Evolutionary conservation across 306 rosid species (phyloP).

Genomic region (Inga laurina): DNA sequence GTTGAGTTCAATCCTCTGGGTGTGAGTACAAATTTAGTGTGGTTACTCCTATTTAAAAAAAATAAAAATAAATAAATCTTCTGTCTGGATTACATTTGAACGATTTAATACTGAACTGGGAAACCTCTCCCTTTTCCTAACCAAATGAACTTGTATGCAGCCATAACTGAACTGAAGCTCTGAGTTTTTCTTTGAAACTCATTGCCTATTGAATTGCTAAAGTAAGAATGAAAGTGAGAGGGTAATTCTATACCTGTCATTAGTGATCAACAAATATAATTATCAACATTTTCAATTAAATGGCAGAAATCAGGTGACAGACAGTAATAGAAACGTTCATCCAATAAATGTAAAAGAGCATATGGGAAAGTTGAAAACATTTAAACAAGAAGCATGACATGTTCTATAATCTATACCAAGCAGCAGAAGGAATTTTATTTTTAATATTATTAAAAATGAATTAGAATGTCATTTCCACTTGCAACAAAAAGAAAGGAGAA

Average conservation of each 20-base stretch:
- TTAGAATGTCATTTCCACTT: background rate
- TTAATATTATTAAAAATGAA: background rate
- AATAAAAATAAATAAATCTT: background rate
- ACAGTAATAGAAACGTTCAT: background rate
- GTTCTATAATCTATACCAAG: background rate
- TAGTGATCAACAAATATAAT: constrained; percentile 75
- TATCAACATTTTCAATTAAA: constrained; percentile 36
- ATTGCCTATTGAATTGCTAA: constrained; percentile 18
- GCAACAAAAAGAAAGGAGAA: background rate
- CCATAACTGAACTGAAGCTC: constrained; percentile 2
- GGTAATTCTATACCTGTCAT: constrained; percentile 66
- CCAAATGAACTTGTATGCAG: background rate
- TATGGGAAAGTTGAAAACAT: background rate
- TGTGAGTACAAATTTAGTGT: background rate
- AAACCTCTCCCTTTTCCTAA: constrained; percentile 3
- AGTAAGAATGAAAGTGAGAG: constrained; percentile 8
- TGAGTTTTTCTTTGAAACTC: constrained; percentile 19
- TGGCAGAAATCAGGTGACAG: constrained; percentile 29
- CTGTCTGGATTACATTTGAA: background rate
- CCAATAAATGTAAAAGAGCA: constrained; percentile 7
- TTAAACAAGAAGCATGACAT: background rate
- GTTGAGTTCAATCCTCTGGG: background rate
- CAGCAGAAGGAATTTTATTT: background rate
- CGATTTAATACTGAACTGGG: background rate
- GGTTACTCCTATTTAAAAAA: background rate